Conservation (phyloP, 2,329 filamentous ascomycete species). For the Cercospora zeae-maydis region DNA sequence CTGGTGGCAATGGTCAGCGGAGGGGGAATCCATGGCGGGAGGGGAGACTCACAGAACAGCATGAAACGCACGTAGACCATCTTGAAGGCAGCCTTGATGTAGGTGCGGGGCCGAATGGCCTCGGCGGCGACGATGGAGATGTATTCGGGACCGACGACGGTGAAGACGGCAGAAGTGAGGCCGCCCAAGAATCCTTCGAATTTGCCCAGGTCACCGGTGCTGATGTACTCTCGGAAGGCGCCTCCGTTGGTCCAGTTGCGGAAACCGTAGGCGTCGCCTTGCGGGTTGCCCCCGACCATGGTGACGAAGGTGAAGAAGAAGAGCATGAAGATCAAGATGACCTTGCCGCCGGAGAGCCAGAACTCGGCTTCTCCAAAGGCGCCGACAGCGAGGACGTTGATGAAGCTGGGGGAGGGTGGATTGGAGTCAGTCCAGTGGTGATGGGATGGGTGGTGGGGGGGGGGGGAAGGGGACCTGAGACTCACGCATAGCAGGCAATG, state of each 20-base stretch:
- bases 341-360: slow-evolving; percentile 54
- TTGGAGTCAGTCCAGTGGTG: slow-evolving; percentile 18
- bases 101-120: slow-evolving; percentile 43
- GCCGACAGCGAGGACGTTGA: slow-evolving; percentile 47
- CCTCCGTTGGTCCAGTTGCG: slow-evolving; percentile 43
- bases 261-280: slow-evolving; percentile 41
- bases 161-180: slow-evolving; percentile 43
- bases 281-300: slow-evolving; percentile 38
- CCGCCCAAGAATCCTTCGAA: slow-evolving; percentile 39
- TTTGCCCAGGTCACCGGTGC: slow-evolving; percentile 30
- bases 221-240: slow-evolving; percentile 33
- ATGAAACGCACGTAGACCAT: slow-evolving; percentile 47
- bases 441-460: not conserved
- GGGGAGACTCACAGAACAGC: slow-evolving; percentile 12
- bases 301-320: slow-evolving; percentile 41
- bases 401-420: slow-evolving; percentile 29
- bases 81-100: slow-evolving; percentile 49
- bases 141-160: slow-evolving; percentile 48
- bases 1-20: slow-evolving; percentile 37
- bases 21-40: not conserved
- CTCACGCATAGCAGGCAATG: slow-evolving; percentile 44
- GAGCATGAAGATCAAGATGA: slow-evolving; percentile 46
- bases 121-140: slow-evolving; percentile 49
- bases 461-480: not conserved
- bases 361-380: slow-evolving; percentile 45